Evolutionary conservation across 257 asterid species (phyloP), one percentile per base, ranked within the genome.

Genomic region (Solanum boliviense): DNA sequence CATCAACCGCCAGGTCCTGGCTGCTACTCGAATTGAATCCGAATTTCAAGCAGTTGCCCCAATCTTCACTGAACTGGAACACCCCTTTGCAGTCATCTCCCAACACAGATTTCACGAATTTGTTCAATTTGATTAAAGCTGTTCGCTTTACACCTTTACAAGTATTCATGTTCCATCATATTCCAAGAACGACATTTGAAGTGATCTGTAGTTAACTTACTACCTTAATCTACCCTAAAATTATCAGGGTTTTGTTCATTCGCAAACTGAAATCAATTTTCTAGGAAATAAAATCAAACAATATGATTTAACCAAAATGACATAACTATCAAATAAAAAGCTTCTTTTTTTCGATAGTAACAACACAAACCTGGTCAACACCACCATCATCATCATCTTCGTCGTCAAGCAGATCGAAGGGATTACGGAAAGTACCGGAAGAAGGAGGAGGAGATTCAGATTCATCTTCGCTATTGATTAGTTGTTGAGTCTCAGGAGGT

Each of bases 351-450:
- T 3, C 58, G 29, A 85, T 27, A 13, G 12, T 36, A 39, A 12
- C 29, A 65, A 38, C 36, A 67, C 16, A 56, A 41, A 85, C 88
- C 88, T 73, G 88, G 23, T 73, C 88, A 86, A 74, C 60, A 73
- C 16, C 73, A 73, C 75, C 84, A 16, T 70, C 81, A 16, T 86
- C 84, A 10, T 83, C 82, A 16, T 88, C 82, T 20, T 88, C 89
- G 7, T 88, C 38, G 60, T 83, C 89, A 56, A 88, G 89, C 21
- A 88, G 82, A 88, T 88, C 89, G 52, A 88, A 88, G 12, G 89
- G 89, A 58, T 88, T 88, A 9, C 48, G 68, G 52, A 52, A 36
- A 31, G 67, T 20, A 27, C 84, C 31, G 25, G 89, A 38, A 44
- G 84, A 25, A 44, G 41, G 46, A 29, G 20, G 44, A 20, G 84